Evolutionary conservation across 257 asterid species (phyloP).

Genomic region (Solanum arcanum): DNA sequence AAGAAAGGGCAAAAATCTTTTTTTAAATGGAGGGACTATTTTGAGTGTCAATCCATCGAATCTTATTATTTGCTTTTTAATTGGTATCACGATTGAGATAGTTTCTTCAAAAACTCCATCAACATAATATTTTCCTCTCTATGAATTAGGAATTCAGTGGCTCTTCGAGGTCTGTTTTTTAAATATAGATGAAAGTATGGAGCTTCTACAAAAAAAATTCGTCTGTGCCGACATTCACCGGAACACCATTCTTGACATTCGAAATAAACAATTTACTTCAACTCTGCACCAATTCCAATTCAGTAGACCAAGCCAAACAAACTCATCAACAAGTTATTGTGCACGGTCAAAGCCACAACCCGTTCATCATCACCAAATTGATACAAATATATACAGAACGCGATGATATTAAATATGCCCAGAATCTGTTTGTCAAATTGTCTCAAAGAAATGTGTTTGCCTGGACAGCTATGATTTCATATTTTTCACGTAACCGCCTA

Average conservation of each 20-base stretch:
- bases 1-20: too few species aligned
- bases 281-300: conserved; percentile 10
- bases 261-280: conserved; percentile 18
- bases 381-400: conserved; percentile 13
- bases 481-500: conserved; percentile 15
- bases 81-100: neutral
- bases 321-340: conserved; percentile 18
- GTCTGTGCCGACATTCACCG: neutral
- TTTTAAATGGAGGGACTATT: too few species aligned
- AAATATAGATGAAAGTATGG: conserved; percentile 7
- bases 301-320: conserved; percentile 15
- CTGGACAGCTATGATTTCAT: conserved; percentile 23
- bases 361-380: conserved; percentile 21
- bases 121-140: neutral
- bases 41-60: too few species aligned
- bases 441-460: conserved; percentile 27
- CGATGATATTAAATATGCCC: conserved; percentile 10
- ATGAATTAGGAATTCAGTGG: neutral
- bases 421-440: conserved; percentile 22
- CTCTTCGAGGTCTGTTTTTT: neutral
- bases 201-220: neutral
- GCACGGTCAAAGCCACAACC: conserved; percentile 2
- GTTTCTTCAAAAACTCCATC: neutral
- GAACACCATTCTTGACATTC: neutral
- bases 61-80: neutral